These are phyloP conservation scores for Sorghum bicolor DNA, from an alignment of 176 grass and related monocot genomes.

Conservation along the genomic window DNA sequence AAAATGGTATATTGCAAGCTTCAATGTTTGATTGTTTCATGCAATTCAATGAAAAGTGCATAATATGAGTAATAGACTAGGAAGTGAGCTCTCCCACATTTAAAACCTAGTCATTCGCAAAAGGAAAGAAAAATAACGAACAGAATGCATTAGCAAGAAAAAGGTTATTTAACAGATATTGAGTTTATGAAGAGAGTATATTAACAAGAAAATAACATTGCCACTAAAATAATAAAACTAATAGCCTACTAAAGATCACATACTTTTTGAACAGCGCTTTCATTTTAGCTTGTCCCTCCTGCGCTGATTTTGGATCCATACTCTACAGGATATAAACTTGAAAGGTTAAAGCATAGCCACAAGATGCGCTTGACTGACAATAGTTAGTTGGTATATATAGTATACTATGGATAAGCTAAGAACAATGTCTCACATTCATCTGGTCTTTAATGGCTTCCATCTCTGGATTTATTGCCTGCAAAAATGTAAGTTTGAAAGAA, in stretches of 20 bases:
- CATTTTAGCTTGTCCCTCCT: conserved; percentile 54
- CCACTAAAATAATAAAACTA: conserved; percentile 9
- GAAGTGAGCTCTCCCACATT: neutral
- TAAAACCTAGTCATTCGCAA: neutral
- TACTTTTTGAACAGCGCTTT: conserved; percentile 68
- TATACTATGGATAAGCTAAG: conserved; percentile 21
- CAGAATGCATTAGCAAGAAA: neutral
- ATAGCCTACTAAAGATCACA: conserved; percentile 16
- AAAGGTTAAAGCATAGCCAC: conserved; percentile 30
- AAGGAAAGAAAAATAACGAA: neutral
- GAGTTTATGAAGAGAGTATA: neutral
- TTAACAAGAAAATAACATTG: conserved; percentile 12
- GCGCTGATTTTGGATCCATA: conserved; percentile 40
- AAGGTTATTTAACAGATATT: conserved; percentile 9
- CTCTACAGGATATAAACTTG: conserved; percentile 42
- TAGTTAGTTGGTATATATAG: conserved; percentile 7
- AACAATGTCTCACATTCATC: conserved; percentile 58
- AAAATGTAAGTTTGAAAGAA: conserved; percentile 29
- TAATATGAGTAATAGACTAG: neutral
- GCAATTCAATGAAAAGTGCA: neutral
- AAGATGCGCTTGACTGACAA: conserved; percentile 5
- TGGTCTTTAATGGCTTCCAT: conserved; percentile 62
- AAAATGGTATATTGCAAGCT: neutral
- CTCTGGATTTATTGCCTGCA: conserved; percentile 73
- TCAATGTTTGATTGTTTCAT: neutral